A percentile compares a stretch with the other conserved stretches of the same genome.
phyloP scores from a whole-genome alignment of 257 asterid genomes.

The Paraleonurus japonicus region DNA sequence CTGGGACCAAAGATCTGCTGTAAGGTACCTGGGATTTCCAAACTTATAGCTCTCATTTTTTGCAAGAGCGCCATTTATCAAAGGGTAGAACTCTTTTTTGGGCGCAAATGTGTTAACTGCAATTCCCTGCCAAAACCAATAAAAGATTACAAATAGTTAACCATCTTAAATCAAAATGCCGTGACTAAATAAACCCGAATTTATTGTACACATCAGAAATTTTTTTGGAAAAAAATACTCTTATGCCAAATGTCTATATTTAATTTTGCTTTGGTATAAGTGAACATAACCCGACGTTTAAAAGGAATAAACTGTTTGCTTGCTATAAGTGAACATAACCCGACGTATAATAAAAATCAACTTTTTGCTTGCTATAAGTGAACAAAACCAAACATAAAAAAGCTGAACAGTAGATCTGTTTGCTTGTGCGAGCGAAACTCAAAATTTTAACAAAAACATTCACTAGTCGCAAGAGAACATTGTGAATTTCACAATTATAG shows the following conservation, averaged over 20 bases:
- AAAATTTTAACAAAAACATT: neutral
- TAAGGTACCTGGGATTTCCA: conserved; percentile 51
- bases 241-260: neutral
- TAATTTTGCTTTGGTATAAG: neutral
- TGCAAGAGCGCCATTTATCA: conserved; percentile 52
- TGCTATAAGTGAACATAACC: too few relatives aligned
- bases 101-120: conserved; percentile 56
- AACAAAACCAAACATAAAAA: too few relatives aligned
- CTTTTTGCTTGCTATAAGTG: neutral
- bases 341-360: too few relatives aligned
- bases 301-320: too few relatives aligned
- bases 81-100: conserved; percentile 37
- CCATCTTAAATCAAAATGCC: neutral
- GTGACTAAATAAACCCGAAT: neutral
- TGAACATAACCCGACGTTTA: too few relatives aligned
- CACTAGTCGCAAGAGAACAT: neutral
- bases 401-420: too few relatives aligned
- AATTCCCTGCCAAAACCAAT: conserved; percentile 36
- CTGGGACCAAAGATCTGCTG: neutral
- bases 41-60: conserved; percentile 7
- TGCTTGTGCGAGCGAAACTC: neutral
- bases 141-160: neutral
- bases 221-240: neutral
- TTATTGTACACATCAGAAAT: too few relatives aligned
- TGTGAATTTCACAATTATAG: too few relatives aligned